A percentile compares a stretch with the other conserved stretches of the same genome.
phyloP scores from a whole-genome alignment of 2,329 filamentous ascomycete genomes.

The Paecilomyces variotii region DNA sequence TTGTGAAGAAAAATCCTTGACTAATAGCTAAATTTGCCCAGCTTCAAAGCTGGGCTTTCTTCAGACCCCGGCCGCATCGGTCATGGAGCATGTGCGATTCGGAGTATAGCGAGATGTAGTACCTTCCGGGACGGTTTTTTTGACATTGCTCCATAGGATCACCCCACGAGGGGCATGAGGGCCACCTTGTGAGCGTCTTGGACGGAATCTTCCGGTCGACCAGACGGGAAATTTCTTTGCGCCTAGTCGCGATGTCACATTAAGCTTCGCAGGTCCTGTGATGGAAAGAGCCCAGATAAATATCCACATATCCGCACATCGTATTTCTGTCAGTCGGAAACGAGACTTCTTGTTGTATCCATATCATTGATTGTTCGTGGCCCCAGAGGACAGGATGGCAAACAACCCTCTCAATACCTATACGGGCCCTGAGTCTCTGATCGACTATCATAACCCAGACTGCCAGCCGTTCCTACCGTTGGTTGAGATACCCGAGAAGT shows the following conservation, averaged over 20 bases:
- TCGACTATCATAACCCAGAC: slow-evolving; percentile 54
- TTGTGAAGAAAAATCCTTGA: neutral
- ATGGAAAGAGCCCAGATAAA: neutral
- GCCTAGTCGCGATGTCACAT: neutral
- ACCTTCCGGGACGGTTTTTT: neutral
- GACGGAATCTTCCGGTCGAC: neutral
- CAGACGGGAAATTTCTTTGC: neutral
- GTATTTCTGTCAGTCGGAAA: neutral
- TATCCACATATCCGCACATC: neutral
- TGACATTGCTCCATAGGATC: neutral
- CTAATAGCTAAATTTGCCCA: neutral
- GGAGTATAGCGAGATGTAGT: neutral
- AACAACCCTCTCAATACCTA: slow-evolving; percentile 46
- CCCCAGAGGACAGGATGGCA: neutral
- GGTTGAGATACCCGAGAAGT: slow-evolving; percentile 49
- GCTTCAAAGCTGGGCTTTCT: neutral
- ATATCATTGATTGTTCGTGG: neutral
- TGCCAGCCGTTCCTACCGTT: slow-evolving; percentile 50
- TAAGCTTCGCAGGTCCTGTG: neutral
- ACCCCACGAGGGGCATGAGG: neutral
- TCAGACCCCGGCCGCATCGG: neutral
- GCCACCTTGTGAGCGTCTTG: neutral
- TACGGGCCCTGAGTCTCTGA: slow-evolving; percentile 49
- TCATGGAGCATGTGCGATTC: neutral
- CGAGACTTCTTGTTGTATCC: neutral